Percentiles rank a stretch among this genome's conserved stretches.
Conservation (phyloP, 371 early-diverging fungal genomes). For the Mortierella sp. region DNA sequence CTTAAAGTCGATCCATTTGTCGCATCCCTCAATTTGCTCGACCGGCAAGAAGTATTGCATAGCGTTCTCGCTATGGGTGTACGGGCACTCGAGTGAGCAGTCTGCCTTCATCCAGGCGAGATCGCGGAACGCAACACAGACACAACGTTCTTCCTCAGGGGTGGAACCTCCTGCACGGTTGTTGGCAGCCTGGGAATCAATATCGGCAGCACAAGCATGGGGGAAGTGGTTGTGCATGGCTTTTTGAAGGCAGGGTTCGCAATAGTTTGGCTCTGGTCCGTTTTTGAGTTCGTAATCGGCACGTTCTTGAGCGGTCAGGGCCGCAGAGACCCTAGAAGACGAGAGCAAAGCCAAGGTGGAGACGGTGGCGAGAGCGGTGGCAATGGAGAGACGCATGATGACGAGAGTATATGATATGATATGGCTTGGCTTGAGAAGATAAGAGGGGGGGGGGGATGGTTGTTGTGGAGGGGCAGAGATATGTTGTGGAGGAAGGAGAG, state of each 20-base stretch:
- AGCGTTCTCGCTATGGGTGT: slow-evolving; percentile 20
- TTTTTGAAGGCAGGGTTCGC: slow-evolving; percentile 39
- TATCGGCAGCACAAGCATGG: slow-evolving; percentile 30
- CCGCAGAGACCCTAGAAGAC: slow-evolving; percentile 25
- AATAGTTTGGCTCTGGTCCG: slow-evolving; percentile 21
- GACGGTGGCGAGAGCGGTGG: slow-evolving; percentile 21
- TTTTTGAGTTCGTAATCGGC: slow-evolving; percentile 13
- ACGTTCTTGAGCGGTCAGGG: slow-evolving; percentile 23
- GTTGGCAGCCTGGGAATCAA: slow-evolving; percentile 25
- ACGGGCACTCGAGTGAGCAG: slow-evolving; percentile 42
- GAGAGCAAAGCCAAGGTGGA: slow-evolving; percentile 19
- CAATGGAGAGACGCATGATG: slow-evolving; percentile 40
- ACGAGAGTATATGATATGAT: background rate
- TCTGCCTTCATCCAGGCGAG: slow-evolving; percentile 54
- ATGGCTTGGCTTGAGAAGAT: slow-evolving; percentile 1
- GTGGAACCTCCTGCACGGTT: slow-evolving; percentile 25
- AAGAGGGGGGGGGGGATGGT: background rate
- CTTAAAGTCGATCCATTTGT: slow-evolving; percentile 46
- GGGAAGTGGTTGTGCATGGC: slow-evolving; percentile 55
- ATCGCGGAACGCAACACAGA: slow-evolving; percentile 45
- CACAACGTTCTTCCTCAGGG: slow-evolving; percentile 30
- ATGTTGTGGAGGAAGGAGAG: background rate
- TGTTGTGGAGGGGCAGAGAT: slow-evolving; percentile 6
- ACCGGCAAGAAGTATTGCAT: slow-evolving; percentile 41
- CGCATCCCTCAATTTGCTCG: slow-evolving; percentile 44